These are phyloP conservation scores for Sarocladium oryzae DNA, from an alignment of 2,329 filamentous ascomycete genomes.

Conservation along the genomic window DNA sequence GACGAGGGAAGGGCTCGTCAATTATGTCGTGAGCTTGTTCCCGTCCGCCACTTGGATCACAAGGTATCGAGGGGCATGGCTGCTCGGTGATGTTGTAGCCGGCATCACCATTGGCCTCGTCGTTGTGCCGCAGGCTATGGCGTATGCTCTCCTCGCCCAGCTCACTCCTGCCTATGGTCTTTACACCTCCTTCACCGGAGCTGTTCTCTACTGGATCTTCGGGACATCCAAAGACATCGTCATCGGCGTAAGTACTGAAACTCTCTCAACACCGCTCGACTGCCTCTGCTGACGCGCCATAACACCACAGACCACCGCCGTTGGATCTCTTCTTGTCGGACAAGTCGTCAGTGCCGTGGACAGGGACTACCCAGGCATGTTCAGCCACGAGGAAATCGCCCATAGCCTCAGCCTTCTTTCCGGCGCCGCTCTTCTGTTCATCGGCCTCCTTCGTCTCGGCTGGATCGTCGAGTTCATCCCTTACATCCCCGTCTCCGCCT, in stretches of 20 bases:
- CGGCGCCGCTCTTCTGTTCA: conserved; percentile 35
- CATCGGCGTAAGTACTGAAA: conserved; percentile 56
- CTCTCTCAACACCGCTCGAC: no score
- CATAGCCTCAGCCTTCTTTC: conserved; percentile 38
- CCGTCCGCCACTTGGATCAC: conserved; percentile 64
- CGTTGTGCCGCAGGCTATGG: conserved; percentile 74
- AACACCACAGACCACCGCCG: conserved; percentile 45
- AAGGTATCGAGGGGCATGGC: conserved; percentile 67
- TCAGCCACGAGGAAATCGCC: conserved; percentile 33
- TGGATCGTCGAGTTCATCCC: conserved; percentile 48
- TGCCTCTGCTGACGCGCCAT: background rate
- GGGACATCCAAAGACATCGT: conserved; percentile 82
- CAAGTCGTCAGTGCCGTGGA: conserved; percentile 36
- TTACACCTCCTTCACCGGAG: conserved; percentile 78
- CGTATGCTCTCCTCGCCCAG: conserved; percentile 66
- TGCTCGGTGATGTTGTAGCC: conserved; percentile 66
- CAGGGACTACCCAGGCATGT: conserved; percentile 25
- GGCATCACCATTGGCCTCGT: conserved; percentile 53
- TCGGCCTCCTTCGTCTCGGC: conserved; percentile 40
- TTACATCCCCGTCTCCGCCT: conserved; percentile 41
- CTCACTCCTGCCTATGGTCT: conserved; percentile 65
- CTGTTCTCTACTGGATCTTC: conserved; percentile 76
- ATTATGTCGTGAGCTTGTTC: conserved; percentile 50
- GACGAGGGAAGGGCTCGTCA: conserved; percentile 31
- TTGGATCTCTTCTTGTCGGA: conserved; percentile 44